phyloP scores from a whole-genome alignment of 331 rosid species.

The Malus hybrid region DNA sequence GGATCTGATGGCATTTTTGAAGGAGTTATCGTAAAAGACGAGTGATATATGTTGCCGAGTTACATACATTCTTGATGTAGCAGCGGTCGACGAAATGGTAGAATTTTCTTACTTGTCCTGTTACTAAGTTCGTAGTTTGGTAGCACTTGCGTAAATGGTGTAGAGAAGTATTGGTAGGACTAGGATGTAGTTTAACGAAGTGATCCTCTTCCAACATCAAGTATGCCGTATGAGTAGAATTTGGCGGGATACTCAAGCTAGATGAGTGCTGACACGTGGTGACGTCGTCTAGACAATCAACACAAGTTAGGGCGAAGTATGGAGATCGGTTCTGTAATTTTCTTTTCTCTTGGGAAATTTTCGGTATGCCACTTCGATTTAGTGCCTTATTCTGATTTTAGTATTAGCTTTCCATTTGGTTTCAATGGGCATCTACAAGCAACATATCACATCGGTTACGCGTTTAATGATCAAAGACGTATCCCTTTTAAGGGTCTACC shows the following conservation, averaged over 20 bases:
- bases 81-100: background rate
- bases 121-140: background rate
- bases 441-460: too few species aligned
- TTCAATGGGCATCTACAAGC: background rate
- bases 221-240: background rate
- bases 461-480: too few species aligned
- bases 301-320: background rate
- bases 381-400: background rate
- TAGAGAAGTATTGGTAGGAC: background rate
- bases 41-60: background rate
- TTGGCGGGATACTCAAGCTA: background rate
- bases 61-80: background rate
- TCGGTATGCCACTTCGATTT: background rate
- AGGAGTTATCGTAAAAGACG: constrained; percentile 21
- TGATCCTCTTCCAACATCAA: background rate
- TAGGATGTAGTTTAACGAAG: background rate
- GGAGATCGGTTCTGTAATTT: background rate
- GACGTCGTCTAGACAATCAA: background rate
- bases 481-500: background rate
- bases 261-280: background rate
- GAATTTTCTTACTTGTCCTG: background rate
- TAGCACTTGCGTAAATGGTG: background rate
- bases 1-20: constrained; percentile 27
- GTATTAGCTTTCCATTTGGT: background rate
- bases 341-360: background rate